Base-by-base conservation (phyloP, 2,329 filamentous ascomycete species). In the Fusarium tjaetaba region DNA sequence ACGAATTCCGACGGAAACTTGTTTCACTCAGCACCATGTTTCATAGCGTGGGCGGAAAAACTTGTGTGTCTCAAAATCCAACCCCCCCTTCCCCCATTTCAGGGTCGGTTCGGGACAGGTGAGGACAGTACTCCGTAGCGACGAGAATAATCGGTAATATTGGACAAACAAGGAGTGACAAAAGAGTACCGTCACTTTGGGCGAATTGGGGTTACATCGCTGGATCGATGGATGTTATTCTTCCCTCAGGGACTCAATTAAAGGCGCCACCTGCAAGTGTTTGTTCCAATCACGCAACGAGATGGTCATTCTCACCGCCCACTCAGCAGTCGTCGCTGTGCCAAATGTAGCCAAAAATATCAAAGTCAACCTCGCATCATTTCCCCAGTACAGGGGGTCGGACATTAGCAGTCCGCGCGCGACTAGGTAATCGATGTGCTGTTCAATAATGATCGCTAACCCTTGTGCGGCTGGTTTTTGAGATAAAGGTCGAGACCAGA, bases 281-380 rank as follows among this genome's bases (percentile, higher is more conserved):
- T 49, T 69, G 63, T 70, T 69, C 71, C 71, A 73, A 74, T 73
- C 46, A 68, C 56, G 59, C 36, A 39, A 49, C 42, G 30, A 32
- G 10, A 26, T 57, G 42, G 41, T 61, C 48, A 59, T 61, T 61
- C 51, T 55, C 63, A 64, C 71, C 55, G 45, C 48, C 66, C 64
- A 67, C 58, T 38, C 57, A 73, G 22, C 41, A 55, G 32, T 58
- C 15, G 57, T 73, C 57, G 32, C 41, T 38, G 38, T 49, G 38
- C 38, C 38, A 65, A 41, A 51, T 62, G 46, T 46, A 49, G 55
- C 62, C 70, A 69, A 72, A 71, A 74, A 72, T 60, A 70, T 51
- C 65, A 71, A 45, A 74, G 52, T 73, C 73, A 73, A 68, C 65
- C 71, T 70, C 63, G 52, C 68, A 76, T 74, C 74, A 74, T 68